These are phyloP conservation scores for Colletotrichum gigasporum DNA, from an alignment of 2,329 filamentous ascomycete genomes.

Conservation along the genomic window DNA sequence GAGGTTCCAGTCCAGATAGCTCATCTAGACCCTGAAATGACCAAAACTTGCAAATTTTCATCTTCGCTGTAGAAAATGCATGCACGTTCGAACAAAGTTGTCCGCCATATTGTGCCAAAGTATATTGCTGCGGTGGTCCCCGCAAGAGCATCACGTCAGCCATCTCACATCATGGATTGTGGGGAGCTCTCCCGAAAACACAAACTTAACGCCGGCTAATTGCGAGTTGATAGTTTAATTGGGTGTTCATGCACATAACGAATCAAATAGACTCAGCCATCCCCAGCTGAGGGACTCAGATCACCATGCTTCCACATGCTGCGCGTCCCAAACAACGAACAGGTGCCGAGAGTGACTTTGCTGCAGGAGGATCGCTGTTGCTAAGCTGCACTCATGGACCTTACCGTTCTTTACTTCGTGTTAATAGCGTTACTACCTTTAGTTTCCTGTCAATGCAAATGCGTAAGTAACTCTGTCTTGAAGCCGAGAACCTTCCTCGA, in stretches of 20 bases:
- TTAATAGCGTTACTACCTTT: conserved; percentile 2
- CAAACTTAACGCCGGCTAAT: not conserved
- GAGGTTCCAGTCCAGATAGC: not conserved
- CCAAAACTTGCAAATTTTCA: no score
- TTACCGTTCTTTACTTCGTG: not conserved
- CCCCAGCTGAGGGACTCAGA: not conserved
- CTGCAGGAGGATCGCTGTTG: not conserved
- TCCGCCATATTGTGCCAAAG: not conserved
- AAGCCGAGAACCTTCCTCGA: no score
- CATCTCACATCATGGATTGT: conserved; percentile 1
- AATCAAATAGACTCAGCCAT: not conserved
- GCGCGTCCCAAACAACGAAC: not conserved
- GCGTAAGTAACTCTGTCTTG: not conserved
- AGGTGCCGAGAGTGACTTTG: not conserved
- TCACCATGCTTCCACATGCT: not conserved
- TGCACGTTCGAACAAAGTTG: no score
- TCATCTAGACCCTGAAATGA: no score
- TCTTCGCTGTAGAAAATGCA: no score
- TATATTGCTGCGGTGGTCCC: not conserved
- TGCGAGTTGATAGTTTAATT: conserved; percentile 10
- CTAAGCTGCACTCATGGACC: conserved; percentile 4
- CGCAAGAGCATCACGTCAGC: conserved; percentile 10
- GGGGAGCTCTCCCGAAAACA: not conserved
- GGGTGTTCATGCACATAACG: not conserved
- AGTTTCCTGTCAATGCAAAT: conserved; percentile 10